phyloP scores from a whole-genome alignment of 2,329 filamentous ascomycete genomes.

The Arachnomyces sp. region DNA sequence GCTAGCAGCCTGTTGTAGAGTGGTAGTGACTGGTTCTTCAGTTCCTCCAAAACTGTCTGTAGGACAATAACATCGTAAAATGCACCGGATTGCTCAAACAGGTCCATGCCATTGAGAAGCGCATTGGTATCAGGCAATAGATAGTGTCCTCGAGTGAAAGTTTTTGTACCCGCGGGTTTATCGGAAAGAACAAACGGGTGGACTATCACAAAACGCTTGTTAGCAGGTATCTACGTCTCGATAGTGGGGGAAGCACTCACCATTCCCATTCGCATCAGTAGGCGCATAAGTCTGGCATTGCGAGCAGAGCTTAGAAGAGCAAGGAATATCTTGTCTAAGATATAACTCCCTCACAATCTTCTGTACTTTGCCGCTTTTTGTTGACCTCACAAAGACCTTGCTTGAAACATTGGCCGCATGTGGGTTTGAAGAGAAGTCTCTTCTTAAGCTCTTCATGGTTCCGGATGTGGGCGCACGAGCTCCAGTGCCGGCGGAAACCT shows the following conservation, averaged over 20 bases:
- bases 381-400: constrained; percentile 92
- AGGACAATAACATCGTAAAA: constrained; percentile 97
- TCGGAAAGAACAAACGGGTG: constrained; percentile 82
- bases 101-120: constrained; percentile 88
- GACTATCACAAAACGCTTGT: constrained; percentile 40
- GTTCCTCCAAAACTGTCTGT: constrained; percentile 92
- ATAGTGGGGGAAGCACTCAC: constrained; percentile 39
- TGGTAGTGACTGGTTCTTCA: constrained; percentile 85
- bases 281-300: constrained; percentile 67
- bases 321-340: constrained; percentile 91
- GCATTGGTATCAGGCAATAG: constrained; percentile 94
- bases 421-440: constrained; percentile 45
- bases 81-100: constrained; percentile 83
- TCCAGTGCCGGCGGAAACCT: too few species aligned
- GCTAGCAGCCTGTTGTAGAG: constrained; percentile 89
- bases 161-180: constrained; percentile 72
- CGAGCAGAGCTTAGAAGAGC: constrained; percentile 82
- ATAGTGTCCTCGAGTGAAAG: constrained; percentile 82
- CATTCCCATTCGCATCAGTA: constrained; percentile 66
- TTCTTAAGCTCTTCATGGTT: constrained; percentile 56
- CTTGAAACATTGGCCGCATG: constrained; percentile 71
- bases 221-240: constrained; percentile 14
- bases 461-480: too few species aligned
- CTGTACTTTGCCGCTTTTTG: constrained; percentile 92
- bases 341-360: constrained; percentile 98